phyloP scores from a whole-genome alignment of 2,329 filamentous ascomycete species.

The Paecilomyces dactylethromorphus region DNA sequence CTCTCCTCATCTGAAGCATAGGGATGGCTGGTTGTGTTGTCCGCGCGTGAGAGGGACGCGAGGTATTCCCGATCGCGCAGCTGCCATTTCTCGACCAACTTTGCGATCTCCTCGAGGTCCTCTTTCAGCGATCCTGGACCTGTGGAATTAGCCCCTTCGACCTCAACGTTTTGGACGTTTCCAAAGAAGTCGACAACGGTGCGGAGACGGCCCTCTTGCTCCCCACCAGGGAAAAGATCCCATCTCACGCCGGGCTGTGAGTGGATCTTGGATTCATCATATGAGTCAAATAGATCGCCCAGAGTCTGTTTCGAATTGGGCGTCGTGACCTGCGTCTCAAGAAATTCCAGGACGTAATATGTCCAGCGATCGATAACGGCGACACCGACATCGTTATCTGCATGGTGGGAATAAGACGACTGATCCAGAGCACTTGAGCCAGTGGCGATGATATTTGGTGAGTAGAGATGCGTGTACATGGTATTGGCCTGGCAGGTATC shows the following conservation, averaged over 20 bases:
- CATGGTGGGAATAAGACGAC: constrained; percentile 94
- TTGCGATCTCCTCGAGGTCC: constrained; percentile 68
- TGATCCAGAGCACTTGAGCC: constrained; percentile 95
- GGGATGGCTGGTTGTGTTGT: constrained; percentile 7
- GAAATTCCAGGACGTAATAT: constrained; percentile 95
- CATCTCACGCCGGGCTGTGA: constrained; percentile 86
- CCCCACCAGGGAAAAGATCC: constrained; percentile 86
- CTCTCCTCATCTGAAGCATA: background rate
- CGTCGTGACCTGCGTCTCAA: constrained; percentile 83
- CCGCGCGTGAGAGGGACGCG: constrained; percentile 16
- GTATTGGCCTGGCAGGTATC: constrained; percentile 99
- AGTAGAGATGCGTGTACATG: constrained; percentile 98
- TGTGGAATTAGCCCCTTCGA: constrained; percentile 57
- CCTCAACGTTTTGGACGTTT: constrained; percentile 94
- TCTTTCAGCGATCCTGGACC: constrained; percentile 51
- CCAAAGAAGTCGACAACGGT: constrained; percentile 96
- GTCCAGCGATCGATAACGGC: constrained; percentile 98
- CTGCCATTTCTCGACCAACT: constrained; percentile 49
- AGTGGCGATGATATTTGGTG: constrained; percentile 94
- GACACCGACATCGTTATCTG: constrained; percentile 94
- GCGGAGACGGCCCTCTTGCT: constrained; percentile 67
- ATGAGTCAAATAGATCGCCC: constrained; percentile 92
- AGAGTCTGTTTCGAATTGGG: constrained; percentile 82
- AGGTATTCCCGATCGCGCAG: constrained; percentile 28
- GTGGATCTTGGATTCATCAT: constrained; percentile 91